These are phyloP conservation scores for Auricularia sp. DNA, from an alignment of 768 basidiomycete species.

Conservation along the genomic window DNA sequence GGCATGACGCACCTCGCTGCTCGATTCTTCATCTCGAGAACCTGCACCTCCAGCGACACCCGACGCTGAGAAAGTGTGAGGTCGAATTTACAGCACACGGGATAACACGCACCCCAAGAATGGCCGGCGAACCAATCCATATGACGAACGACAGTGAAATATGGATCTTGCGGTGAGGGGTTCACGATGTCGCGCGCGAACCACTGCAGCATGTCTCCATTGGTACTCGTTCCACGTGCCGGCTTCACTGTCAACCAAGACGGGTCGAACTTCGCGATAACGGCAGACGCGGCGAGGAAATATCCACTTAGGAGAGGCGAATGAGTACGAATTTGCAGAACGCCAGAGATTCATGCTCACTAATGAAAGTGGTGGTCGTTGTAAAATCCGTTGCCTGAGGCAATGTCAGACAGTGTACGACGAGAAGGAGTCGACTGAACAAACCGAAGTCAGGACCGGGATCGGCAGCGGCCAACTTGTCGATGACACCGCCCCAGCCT, in stretches of 20 bases:
- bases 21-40: slow-evolving; percentile 25
- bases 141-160: slow-evolving; percentile 23
- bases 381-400: slow-evolving; percentile 22
- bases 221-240: slow-evolving; percentile 14
- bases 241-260: neutral
- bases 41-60: slow-evolving; percentile 26
- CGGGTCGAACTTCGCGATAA: slow-evolving; percentile 22
- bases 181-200: slow-evolving; percentile 27
- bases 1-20: slow-evolving; percentile 14
- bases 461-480: slow-evolving; percentile 17
- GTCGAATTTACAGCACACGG: neutral
- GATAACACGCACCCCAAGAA: slow-evolving; percentile 18
- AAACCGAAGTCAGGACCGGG: slow-evolving; percentile 22
- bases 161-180: slow-evolving; percentile 22
- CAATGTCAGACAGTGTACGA: no score
- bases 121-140: slow-evolving; percentile 29
- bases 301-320: slow-evolving; percentile 13
- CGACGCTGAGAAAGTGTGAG: slow-evolving; percentile 11
- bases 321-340: neutral
- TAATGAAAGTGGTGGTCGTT: slow-evolving; percentile 30
- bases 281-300: slow-evolving; percentile 21
- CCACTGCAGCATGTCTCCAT: slow-evolving; percentile 21
- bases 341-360: neutral
- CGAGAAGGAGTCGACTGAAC: no score
- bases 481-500: slow-evolving; percentile 27